Percentiles rank a stretch among this genome's conserved stretches.
These are phyloP conservation scores for Coemansia sp. DNA, from an alignment of 192 early-diverging fungal genomes.

Conservation along the genomic window DNA sequence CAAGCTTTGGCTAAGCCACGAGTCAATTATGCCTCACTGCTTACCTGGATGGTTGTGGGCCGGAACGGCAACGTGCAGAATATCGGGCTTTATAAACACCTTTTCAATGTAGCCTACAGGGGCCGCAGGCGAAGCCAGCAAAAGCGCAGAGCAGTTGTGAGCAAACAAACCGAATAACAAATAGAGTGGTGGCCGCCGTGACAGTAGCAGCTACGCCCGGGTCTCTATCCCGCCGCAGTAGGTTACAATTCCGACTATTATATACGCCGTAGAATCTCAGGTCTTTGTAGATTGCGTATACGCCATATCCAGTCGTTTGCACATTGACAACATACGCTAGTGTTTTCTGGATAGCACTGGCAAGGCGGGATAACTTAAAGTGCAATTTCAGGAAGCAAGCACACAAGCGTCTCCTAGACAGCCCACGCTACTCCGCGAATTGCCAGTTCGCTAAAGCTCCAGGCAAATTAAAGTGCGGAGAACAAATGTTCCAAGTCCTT, in stretches of 20 bases:
- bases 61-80: constrained; percentile 21
- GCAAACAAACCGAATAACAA: constrained; percentile 3
- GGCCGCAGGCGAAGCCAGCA: too few relatives aligned
- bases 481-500: not conserved
- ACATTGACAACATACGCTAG: not conserved
- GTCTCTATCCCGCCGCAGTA: not conserved
- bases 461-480: not conserved
- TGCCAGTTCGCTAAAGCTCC: too few relatives aligned
- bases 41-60: constrained; percentile 20
- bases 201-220: not conserved
- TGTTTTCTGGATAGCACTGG: not conserved
- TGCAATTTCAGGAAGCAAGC: too few relatives aligned
- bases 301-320: not conserved
- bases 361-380: too few relatives aligned
- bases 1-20: not conserved
- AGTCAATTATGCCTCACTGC: not conserved
- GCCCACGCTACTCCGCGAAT: too few relatives aligned
- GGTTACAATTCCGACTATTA: not conserved
- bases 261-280: too few relatives aligned
- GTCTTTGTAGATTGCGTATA: not conserved
- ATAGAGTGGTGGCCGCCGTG: not conserved
- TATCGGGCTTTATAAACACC: constrained; percentile 34
- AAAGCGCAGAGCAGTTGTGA: too few relatives aligned
- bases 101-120: constrained; percentile 34
- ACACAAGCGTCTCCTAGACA: too few relatives aligned